A percentile compares a stretch with the other conserved stretches of the same genome.
phyloP scores from a whole-genome alignment of 257 asterid genomes.

The Salvia miltiorrhiza region DNA sequence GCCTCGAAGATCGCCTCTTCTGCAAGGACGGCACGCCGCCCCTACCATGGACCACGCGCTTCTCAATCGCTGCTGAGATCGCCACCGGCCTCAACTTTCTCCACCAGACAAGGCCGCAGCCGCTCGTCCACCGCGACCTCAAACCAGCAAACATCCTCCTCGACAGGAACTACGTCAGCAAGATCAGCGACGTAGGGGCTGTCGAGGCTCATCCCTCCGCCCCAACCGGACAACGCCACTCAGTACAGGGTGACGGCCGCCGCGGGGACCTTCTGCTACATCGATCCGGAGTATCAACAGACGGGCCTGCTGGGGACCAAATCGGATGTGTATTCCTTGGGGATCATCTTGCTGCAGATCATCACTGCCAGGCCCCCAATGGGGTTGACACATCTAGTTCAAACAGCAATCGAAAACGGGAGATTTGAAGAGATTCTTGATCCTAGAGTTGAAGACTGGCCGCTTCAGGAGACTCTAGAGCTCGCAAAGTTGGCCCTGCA shows the following conservation, averaged over 20 bases:
- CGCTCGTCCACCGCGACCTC: slow-evolving; percentile 54
- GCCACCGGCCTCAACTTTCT: slow-evolving; percentile 48
- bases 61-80: slow-evolving; percentile 44
- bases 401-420: slow-evolving; percentile 55
- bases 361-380: slow-evolving; percentile 71
- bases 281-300: slow-evolving; percentile 91
- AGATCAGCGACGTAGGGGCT: slow-evolving; percentile 84
- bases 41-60: slow-evolving; percentile 43
- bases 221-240: slow-evolving; percentile 38
- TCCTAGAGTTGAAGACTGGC: slow-evolving; percentile 65
- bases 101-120: slow-evolving; percentile 44
- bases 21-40: slow-evolving; percentile 32
- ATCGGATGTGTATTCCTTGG: slow-evolving; percentile 76
- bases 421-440: slow-evolving; percentile 51
- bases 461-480: slow-evolving; percentile 57
- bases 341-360: slow-evolving; percentile 58
- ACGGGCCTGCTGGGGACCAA: slow-evolving; percentile 75
- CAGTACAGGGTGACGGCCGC: slow-evolving; percentile 76
- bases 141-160: slow-evolving; percentile 67
- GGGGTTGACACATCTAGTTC: slow-evolving; percentile 60
- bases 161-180: slow-evolving; percentile 67
- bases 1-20: slow-evolving; percentile 44
- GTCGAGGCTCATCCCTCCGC: slow-evolving; percentile 62
- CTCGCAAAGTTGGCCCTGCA: slow-evolving; percentile 57
- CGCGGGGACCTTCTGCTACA: slow-evolving; percentile 91